Conservation (phyloP, 495 filamentous ascomycete genomes). For the Cercophora samala region DNA sequence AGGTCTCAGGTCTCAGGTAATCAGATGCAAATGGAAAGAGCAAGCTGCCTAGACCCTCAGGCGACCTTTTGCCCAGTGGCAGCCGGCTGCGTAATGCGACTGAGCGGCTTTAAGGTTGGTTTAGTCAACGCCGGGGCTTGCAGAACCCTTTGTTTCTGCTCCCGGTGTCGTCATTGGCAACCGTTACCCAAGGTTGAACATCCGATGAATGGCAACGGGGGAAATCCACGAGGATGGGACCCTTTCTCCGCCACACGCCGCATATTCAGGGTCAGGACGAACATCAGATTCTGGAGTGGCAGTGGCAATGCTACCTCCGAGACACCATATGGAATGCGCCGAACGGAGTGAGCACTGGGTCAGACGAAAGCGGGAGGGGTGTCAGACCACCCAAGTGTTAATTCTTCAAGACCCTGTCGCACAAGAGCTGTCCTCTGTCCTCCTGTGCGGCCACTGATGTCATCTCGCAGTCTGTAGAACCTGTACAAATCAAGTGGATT, state of each 20-base stretch:
- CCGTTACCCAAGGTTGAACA: background rate
- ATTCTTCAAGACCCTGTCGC: too few species aligned
- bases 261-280: background rate
- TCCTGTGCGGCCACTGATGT: background rate
- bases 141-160: background rate
- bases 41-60: background rate
- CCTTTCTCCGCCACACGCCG: too few species aligned
- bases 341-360: background rate
- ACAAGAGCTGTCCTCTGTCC: too few species aligned
- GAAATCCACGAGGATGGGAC: background rate
- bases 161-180: slow-evolving; percentile 7
- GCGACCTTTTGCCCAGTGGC: background rate
- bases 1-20: background rate
- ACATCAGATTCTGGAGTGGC: background rate
- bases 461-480: background rate
- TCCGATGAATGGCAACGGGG: background rate
- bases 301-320: background rate
- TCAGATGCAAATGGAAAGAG: background rate
- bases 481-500: too few species aligned
- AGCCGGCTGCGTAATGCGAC: background rate
- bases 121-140: background rate
- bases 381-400: background rate
- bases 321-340: background rate
- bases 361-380: background rate
- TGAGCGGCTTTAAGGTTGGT: background rate